Conservation (phyloP, 148 eudicot species). For the Selenicereus undatus region DNA sequence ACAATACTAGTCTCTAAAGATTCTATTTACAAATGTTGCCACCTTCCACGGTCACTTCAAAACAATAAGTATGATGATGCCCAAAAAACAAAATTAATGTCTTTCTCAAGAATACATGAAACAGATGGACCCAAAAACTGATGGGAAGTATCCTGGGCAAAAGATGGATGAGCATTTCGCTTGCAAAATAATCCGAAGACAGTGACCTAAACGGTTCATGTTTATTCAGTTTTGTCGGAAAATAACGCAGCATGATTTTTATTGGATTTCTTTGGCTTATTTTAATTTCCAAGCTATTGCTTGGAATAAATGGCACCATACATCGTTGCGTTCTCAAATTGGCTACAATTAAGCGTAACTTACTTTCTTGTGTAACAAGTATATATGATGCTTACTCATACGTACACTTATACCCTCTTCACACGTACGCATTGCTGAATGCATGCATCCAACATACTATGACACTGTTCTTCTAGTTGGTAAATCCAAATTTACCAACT, state of each 20-base stretch:
- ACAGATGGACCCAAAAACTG: not conserved
- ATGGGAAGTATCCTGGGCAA: not conserved
- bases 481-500: no score
- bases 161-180: slow-evolving; percentile 7
- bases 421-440: no score
- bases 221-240: slow-evolving; percentile 7
- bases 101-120: not conserved
- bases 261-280: no score
- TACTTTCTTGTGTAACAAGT: not conserved
- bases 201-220: not conserved
- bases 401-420: no score
- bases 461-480: no score
- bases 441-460: no score
- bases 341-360: not conserved
- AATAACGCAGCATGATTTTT: not conserved
- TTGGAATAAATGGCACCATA: not conserved
- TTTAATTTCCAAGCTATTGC: not conserved
- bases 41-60: no score
- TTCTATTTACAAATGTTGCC: no score
- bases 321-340: not conserved
- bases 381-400: not conserved
- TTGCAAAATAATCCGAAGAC: not conserved
- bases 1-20: no score
- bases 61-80: not conserved
- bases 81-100: not conserved